Conservation (phyloP, 2,329 filamentous ascomycete species). For the Samsoniella hepiali region DNA sequence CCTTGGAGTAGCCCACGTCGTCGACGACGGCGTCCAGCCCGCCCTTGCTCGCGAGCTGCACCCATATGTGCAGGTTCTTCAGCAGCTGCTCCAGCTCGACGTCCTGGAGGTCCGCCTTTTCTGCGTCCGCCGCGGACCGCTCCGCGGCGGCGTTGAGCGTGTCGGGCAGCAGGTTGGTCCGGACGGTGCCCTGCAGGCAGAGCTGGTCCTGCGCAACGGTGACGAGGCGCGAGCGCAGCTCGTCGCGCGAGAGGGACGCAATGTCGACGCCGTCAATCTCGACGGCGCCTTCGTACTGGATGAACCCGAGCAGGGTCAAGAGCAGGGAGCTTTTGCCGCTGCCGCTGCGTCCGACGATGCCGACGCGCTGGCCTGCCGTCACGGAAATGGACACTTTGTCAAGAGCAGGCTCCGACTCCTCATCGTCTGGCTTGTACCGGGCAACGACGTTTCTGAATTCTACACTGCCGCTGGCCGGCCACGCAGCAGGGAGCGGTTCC, state of each 20-base stretch:
- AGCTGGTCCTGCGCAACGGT: slow-evolving; percentile 20
- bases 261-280: slow-evolving; percentile 18
- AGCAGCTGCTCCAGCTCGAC: background rate
- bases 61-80: slow-evolving; percentile 14
- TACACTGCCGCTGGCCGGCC: background rate
- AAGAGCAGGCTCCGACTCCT: too few relatives aligned
- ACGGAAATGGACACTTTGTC: too few relatives aligned
- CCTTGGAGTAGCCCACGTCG: slow-evolving; percentile 16
- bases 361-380: background rate
- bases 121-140: background rate
- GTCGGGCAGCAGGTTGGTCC: background rate
- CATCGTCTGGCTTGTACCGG: background rate
- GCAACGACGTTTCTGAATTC: background rate
- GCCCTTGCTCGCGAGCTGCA: slow-evolving; percentile 9
- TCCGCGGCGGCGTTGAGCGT: background rate
- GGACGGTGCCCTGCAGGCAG: background rate
- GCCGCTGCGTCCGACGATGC: background rate
- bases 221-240: slow-evolving; percentile 18
- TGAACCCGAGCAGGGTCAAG: background rate
- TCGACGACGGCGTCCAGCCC: slow-evolving; percentile 18
- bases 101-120: background rate
- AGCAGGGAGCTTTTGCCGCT: slow-evolving; percentile 2
- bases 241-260: slow-evolving; percentile 11
- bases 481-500: background rate
- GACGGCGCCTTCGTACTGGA: background rate